A percentile compares a stretch with the other conserved stretches of the same genome.
Conservation (phyloP, 2,329 filamentous ascomycete species). For the Tolypocladium nubicola region DNA sequence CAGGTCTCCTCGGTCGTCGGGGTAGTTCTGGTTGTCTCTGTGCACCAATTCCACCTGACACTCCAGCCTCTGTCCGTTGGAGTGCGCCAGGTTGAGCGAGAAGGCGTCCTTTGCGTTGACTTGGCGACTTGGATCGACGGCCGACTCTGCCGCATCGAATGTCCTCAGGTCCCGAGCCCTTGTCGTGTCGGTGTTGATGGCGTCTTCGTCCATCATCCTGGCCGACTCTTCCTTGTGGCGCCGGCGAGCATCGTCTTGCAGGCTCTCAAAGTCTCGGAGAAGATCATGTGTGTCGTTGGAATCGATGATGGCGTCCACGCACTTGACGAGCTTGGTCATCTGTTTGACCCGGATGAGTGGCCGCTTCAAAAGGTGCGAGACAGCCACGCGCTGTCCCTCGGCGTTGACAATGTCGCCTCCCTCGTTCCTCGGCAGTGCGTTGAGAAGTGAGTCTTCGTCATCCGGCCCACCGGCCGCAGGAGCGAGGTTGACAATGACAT, state of each 20-base stretch:
- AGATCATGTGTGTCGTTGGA: constrained; percentile 34
- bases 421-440: constrained; percentile 49
- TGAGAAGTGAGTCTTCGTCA: constrained; percentile 49
- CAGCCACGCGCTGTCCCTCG: constrained; percentile 83
- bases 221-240: constrained; percentile 55
- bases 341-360: constrained; percentile 83
- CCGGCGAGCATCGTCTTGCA: constrained; percentile 68
- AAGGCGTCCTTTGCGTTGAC: constrained; percentile 89
- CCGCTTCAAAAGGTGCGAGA: constrained; percentile 83
- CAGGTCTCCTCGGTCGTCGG: constrained; percentile 66
- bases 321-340: constrained; percentile 71
- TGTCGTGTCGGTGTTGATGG: constrained; percentile 70
- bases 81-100: constrained; percentile 73
- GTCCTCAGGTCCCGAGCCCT: constrained; percentile 71
- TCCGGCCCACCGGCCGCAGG: constrained; percentile 45
- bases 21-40: constrained; percentile 64
- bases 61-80: constrained; percentile 79
- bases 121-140: constrained; percentile 69
- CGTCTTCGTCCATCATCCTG: constrained; percentile 72
- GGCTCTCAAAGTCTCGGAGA: constrained; percentile 48
- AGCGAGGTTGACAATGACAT: constrained; percentile 86
- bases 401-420: constrained; percentile 59
- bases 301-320: constrained; percentile 44
- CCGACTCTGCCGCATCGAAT: constrained; percentile 57
- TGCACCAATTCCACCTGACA: constrained; percentile 82